Base-by-base conservation (phyloP, 1,139 yeast genomes). In the Taiozyma sp. region DNA sequence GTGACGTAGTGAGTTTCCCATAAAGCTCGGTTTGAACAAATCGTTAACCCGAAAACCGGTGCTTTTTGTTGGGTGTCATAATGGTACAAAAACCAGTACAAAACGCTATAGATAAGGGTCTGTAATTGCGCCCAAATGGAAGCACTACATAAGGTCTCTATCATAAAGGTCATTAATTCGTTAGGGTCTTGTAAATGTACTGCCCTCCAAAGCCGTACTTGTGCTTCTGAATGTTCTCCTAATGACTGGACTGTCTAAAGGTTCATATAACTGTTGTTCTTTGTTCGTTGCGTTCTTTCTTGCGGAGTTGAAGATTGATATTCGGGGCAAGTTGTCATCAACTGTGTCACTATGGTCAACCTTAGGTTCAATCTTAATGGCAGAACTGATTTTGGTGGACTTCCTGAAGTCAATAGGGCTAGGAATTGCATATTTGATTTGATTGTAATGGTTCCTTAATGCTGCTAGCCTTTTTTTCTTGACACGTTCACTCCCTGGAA, bases 401-500 rank as follows among this genome's bases (percentile, higher is more conserved):
- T 37, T 37, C n/a, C 19, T 37, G 41, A 37, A 37, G 16, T 37
- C 41, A 14, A 37, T 37, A 19, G 41, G 41, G 52, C 72, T 68
- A 24, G 72, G 72, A 24, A 69, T 65, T 1, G 68, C 68, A 39
- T 62, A 58, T 41, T 65, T 65, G 4, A 65, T 63, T 45, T 62
- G 64, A 16, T 66, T 62, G 47, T 66, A 69, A 43, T 62, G 66
- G n/a, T 57, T 57, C 46, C 56, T 68, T 56, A 66, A 58, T 6
- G 69, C 70, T 47, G 66, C 69, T 55, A 67, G 59, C 39, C 67
- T 61, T 43, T 62, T 60, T 34, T 62, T 56, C 52, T 65, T 67
- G 16, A 67, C 60, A 13, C 64, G 50, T 45, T 64, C 69, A 34
- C 71, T 67, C 3, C 72, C 72, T 1, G 71, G 71, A 14, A 68